Evolutionary conservation across 306 rosid species (phyloP), one percentile per base, ranked within the genome.

Genomic region (Vicia villosa): DNA sequence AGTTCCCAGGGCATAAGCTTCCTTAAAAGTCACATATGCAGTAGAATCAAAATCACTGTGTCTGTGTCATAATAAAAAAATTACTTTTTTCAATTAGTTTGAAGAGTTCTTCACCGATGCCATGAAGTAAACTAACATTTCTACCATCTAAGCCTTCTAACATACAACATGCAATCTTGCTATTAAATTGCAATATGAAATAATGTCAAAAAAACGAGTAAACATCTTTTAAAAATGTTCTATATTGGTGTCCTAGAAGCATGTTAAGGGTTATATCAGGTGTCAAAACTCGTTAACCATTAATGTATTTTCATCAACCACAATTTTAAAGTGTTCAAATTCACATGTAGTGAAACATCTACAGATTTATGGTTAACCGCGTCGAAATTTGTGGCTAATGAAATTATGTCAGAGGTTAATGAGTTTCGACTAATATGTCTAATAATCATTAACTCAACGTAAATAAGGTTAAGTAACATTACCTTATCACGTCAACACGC

Each of bases 21-120:
- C 99, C 66, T 55, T 81, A 80, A 91, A 94, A 66, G 95, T 91
- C 83, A 94, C 97, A 68, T 88, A 94, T 72, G 97, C 96, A 56
- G 85, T 79, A 69, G 81, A 80, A 0, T 81, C 85, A 79, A 78
- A 42, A 52, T 83, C 96, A 24, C 76, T 89, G 7, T 84, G 83
- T 76, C 99, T 91, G 89, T 64, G 74, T 66, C 60, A 22, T 68
- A 61, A 60, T 38, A 77, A 60, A 52, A 76, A 70, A 56, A 50
- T 42, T 38, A 36, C 52, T 32, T 62, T 52, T 74, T 58, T 63
- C 40, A 22, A 20, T 79, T 69, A 80, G 73, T 75, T 67, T 40
- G 14, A 46, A 41, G 52, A 63, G 70, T 68, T 38, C 52, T 61
- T 54, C 36, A 40, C 41, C 68, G 13, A 45, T 61, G 64, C 58